Conservation (phyloP, 2,329 filamentous ascomycete species). For the Scortechinia acanthostroma region DNA sequence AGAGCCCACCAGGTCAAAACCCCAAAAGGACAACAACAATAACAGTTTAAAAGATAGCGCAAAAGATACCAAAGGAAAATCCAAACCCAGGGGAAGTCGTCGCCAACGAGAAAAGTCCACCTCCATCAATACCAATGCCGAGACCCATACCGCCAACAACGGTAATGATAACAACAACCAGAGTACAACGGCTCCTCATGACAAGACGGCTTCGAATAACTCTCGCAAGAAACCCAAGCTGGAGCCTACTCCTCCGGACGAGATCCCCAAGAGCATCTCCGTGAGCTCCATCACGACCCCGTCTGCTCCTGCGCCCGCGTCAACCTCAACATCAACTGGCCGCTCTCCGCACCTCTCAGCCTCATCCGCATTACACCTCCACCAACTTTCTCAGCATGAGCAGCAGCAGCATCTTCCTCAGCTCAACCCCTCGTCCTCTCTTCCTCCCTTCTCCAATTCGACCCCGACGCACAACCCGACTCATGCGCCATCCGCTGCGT, state of each 20-base stretch:
- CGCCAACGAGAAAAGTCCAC: neutral
- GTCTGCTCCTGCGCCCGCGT: neutral
- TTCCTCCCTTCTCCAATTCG: neutral
- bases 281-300: neutral
- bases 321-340: neutral
- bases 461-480: neutral
- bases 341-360: neutral
- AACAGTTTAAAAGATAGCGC: neutral
- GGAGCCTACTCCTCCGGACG: neutral
- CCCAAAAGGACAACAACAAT: neutral
- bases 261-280: neutral
- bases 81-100: neutral
- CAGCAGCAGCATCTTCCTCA: neutral
- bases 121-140: neutral
- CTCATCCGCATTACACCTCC: neutral
- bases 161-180: too few relatives aligned
- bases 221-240: conserved; percentile 2
- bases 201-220: too few relatives aligned
- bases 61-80: conserved; percentile 1
- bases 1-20: neutral
- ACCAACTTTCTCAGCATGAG: neutral
- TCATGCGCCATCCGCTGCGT: neutral
- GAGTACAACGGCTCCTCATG: too few relatives aligned
- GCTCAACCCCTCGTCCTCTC: neutral
- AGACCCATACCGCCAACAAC: too few relatives aligned